phyloP scores from a whole-genome alignment of 176 grass and related monocot species.

The Canna indica region DNA sequence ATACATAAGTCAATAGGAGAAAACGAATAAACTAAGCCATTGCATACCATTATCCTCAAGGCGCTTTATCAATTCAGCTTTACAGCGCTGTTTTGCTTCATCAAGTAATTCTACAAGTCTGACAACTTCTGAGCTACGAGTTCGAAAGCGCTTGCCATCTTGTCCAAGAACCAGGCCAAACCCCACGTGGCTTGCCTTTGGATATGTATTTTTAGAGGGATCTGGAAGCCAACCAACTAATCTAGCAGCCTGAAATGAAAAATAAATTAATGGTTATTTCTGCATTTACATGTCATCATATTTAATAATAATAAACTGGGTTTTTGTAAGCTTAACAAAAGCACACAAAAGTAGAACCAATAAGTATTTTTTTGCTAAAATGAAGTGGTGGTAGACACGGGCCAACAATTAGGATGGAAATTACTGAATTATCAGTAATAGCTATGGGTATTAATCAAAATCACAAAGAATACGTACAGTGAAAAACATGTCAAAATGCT shows the following conservation, averaged over 20 bases:
- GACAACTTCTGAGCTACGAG: slow-evolving; percentile 78
- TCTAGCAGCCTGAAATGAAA: slow-evolving; percentile 58
- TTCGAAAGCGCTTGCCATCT: slow-evolving; percentile 85
- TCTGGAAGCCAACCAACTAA: slow-evolving; percentile 68
- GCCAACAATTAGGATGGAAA: background rate
- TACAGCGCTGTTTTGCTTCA: slow-evolving; percentile 79
- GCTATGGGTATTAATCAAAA: background rate
- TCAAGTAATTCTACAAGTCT: slow-evolving; percentile 80
- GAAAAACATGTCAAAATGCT: slow-evolving; percentile 97
- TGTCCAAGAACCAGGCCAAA: slow-evolving; percentile 93
- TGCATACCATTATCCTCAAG: slow-evolving; percentile 63
- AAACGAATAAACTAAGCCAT: background rate
- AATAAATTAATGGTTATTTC: background rate
- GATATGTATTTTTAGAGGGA: slow-evolving; percentile 47
- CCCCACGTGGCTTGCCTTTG: slow-evolving; percentile 74
- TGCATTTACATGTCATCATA: background rate
- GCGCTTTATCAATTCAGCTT: slow-evolving; percentile 57
- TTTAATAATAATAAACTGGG: background rate
- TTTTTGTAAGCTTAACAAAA: background rate
- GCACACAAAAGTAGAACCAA: background rate
- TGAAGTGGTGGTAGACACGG: background rate
- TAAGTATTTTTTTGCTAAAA: background rate
- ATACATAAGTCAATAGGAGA: background rate
- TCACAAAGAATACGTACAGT: slow-evolving; percentile 30
- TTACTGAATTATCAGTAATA: background rate